Percentiles rank a stretch among this genome's conserved stretches.
phyloP scores from a whole-genome alignment of 1,139 yeast genomes.

The Yamadazyma pseudoaaseri region DNA sequence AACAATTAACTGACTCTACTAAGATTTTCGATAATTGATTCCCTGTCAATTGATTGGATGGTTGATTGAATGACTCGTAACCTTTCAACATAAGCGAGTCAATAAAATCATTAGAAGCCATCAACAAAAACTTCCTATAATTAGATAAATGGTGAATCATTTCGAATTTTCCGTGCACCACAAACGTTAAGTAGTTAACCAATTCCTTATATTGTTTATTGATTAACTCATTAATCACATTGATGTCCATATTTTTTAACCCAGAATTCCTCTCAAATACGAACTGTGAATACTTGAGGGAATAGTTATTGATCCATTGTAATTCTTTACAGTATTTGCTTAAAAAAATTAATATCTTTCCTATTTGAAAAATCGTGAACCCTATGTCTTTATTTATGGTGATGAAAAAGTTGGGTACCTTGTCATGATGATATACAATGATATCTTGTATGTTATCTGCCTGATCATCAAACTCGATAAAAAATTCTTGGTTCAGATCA shows the following conservation, averaged over 20 bases:
- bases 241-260: slow-evolving; percentile 29
- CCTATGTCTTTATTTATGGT: slow-evolving; percentile 39
- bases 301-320: slow-evolving; percentile 38
- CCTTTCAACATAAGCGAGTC: slow-evolving; percentile 63
- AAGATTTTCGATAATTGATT: slow-evolving; percentile 66
- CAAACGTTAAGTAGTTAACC: slow-evolving; percentile 48
- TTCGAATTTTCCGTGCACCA: slow-evolving; percentile 50
- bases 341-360: slow-evolving; percentile 72
- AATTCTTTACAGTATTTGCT: slow-evolving; percentile 56
- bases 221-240: slow-evolving; percentile 33
- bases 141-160: slow-evolving; percentile 54
- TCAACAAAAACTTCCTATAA: slow-evolving; percentile 64
- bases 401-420: slow-evolving; percentile 61
- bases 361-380: slow-evolving; percentile 65
- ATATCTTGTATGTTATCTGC: slow-evolving; percentile 36
- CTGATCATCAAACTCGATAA: slow-evolving; percentile 44
- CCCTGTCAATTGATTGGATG: slow-evolving; percentile 62
- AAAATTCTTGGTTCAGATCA: slow-evolving; percentile 64
- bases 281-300: slow-evolving; percentile 33
- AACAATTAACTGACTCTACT: slow-evolving; percentile 62
- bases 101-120: slow-evolving; percentile 78
- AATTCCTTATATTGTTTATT: slow-evolving; percentile 57
- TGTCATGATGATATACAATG: slow-evolving; percentile 31
- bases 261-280: slow-evolving; percentile 30
- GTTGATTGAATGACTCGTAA: slow-evolving; percentile 51